phyloP scores from a whole-genome alignment of 2,329 filamentous ascomycete species.

The Verticillium alfalfae region DNA sequence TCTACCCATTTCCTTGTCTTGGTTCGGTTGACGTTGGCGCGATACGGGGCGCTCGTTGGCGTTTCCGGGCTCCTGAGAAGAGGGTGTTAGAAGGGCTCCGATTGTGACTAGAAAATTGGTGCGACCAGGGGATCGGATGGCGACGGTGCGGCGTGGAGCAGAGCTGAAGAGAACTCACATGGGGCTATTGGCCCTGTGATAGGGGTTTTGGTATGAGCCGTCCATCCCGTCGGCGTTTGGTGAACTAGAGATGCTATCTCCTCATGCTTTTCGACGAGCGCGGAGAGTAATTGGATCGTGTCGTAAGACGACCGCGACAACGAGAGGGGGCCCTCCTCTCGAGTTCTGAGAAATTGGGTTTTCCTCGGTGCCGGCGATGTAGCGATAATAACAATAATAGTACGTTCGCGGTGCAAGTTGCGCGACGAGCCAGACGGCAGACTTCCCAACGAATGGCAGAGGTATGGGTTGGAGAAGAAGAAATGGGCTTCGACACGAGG shows the following conservation, averaged over 20 bases:
- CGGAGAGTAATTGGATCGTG: neutral
- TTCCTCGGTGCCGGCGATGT: neutral
- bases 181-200: constrained; percentile 1
- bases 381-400: neutral
- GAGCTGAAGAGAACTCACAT: neutral
- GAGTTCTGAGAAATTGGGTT: neutral
- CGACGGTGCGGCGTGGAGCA: neutral
- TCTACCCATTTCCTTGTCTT: constrained; percentile 96
- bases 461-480: neutral
- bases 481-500: neutral
- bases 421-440: neutral
- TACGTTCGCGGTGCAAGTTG: neutral
- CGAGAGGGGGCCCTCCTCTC: neutral
- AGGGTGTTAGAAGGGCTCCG: neutral
- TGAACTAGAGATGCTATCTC: neutral
- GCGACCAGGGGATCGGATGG: neutral
- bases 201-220: constrained; percentile 3
- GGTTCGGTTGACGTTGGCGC: constrained; percentile 78
- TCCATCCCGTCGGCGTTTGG: constrained; percentile 1
- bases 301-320: neutral
- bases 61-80: constrained; percentile 10
- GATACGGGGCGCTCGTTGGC: constrained; percentile 45
- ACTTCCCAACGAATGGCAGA: neutral
- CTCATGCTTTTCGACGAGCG: neutral
- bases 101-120: neutral